Conservation (phyloP, 805 yeast genomes). For the Ogataea paradorogensis region DNA sequence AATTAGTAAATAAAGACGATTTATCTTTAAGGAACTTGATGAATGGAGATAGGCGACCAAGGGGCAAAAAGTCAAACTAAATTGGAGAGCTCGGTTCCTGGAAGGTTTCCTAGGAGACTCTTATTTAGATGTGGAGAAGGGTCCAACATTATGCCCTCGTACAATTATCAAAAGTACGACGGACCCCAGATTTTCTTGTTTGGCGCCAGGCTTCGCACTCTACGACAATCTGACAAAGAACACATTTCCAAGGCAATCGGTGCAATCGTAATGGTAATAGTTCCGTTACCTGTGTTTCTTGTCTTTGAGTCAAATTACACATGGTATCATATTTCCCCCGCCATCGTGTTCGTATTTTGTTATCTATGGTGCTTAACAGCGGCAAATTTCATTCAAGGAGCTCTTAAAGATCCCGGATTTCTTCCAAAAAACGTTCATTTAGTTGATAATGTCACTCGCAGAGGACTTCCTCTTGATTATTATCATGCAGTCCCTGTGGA, state of each 20-base stretch:
- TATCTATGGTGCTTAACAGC: slow-evolving; percentile 57
- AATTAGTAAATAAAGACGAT: slow-evolving; percentile 3
- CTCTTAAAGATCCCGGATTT: slow-evolving; percentile 67
- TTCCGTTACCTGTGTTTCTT: slow-evolving; percentile 52
- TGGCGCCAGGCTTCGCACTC: slow-evolving; percentile 62
- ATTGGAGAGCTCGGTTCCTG: too few relatives aligned
- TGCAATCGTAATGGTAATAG: slow-evolving; percentile 5
- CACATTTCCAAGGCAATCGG: slow-evolving; percentile 13
- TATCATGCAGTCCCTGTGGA: slow-evolving; percentile 50
- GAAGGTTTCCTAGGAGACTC: neutral
- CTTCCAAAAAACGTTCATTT: slow-evolving; percentile 66
- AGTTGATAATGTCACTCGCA: slow-evolving; percentile 35
- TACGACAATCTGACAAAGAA: slow-evolving; percentile 23
- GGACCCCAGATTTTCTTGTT: slow-evolving; percentile 43
- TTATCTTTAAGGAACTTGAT: slow-evolving; percentile 1
- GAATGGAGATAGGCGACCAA: neutral
- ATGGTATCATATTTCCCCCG: slow-evolving; percentile 57
- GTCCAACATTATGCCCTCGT: neutral
- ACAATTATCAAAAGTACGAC: slow-evolving; percentile 44
- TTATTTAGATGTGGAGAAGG: neutral
- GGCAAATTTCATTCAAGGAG: slow-evolving; percentile 48
- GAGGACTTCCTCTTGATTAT: slow-evolving; percentile 56
- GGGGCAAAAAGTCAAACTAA: too few relatives aligned
- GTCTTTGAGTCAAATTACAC: slow-evolving; percentile 49
- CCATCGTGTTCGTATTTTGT: slow-evolving; percentile 51